Evolutionary conservation across 108 stramenopile species (phyloP), one percentile per base, ranked within the genome.

Genomic region (Skeletonema tropicum): DNA sequence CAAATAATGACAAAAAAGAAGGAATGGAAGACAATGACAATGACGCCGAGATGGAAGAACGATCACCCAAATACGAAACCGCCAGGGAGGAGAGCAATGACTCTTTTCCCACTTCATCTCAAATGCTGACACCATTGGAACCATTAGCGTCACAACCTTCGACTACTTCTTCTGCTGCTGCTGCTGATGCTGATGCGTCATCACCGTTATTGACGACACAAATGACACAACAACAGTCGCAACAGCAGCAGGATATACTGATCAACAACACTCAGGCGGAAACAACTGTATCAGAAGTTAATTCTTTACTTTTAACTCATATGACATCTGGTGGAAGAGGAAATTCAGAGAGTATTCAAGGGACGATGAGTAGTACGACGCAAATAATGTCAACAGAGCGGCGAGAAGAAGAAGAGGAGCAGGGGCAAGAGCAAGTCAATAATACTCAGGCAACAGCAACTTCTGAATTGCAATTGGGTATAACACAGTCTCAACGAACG

Each of bases 21-120:
- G 57, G 59, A 8, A 19, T 42, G 38, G 38, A 41, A 9, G 25
- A 71, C 1, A 26, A 45, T 0, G 35, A 46, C 10, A 35, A 58
- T 8, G 23, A 19, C 21, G 52, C 3, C 4, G 70, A 60, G 59
- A 45, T 41, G 17, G 60, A 29, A 23, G 52, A 55, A 55, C 21
- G 21, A 23, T 55, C 52, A 10, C 52, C 52, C 21, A 55, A 55
- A 55, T 55, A n/a, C 25, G 52, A 55, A 55, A 55, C 52, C 6
- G 52, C 52, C 23, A 55, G 52, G 23, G 52, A 55, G 25, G 19
- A 55, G 21, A 55, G 52, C 52, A 55, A 55, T 25, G 52, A 55
- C 1, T 55, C 52, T 2, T 55, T 55, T 23, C 52, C 21, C 23
- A 55, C 6, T 8, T 55, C 52, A 9, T 55, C 52, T n/a, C 52